A percentile compares a stretch with the other conserved stretches of the same genome.
Evolutionary conservation across 768 basidiomycete genomes (phyloP).

Genomic region (Collybia sp.): DNA sequence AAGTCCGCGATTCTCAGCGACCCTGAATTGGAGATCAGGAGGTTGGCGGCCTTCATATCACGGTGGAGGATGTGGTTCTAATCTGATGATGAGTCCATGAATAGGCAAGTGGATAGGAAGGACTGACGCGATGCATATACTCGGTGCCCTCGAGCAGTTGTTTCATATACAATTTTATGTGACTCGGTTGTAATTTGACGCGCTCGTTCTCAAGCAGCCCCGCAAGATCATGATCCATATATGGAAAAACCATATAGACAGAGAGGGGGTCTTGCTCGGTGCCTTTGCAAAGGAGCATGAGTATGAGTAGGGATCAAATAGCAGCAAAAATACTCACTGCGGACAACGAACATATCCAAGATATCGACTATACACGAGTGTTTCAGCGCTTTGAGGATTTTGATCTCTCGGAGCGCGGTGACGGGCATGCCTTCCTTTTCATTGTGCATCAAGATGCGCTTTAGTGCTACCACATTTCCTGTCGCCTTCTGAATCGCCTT

Average conservation of each 20-base stretch:
- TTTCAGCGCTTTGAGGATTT: conserved; percentile 85
- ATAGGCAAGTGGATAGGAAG: conserved; percentile 2
- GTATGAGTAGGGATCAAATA: neutral
- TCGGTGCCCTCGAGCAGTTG: conserved; percentile 95
- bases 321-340: conserved; percentile 42
- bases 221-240: conserved; percentile 99
- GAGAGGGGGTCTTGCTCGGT: conserved; percentile 70
- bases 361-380: conserved; percentile 87
- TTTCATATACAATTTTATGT: conserved; percentile 95
- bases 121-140: conserved; percentile 87
- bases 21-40: conserved; percentile 87
- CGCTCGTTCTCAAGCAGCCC: conserved; percentile 90
- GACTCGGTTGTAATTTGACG: conserved; percentile 74
- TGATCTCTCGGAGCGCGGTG: conserved; percentile 95
- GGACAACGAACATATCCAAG: conserved; percentile 87
- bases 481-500: conserved; percentile 70
- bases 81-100: conserved; percentile 6
- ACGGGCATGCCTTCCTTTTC: conserved; percentile 97
- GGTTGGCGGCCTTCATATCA: conserved; percentile 98
- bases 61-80: conserved; percentile 97
- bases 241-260: conserved; percentile 98
- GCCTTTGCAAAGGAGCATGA: conserved; percentile 30
- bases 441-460: conserved; percentile 94
- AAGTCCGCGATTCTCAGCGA: conserved; percentile 89
- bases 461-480: conserved; percentile 73